Evolutionary conservation across 805 yeast genomes (phyloP).

Genomic region (Blastobotrys muscicola): DNA sequence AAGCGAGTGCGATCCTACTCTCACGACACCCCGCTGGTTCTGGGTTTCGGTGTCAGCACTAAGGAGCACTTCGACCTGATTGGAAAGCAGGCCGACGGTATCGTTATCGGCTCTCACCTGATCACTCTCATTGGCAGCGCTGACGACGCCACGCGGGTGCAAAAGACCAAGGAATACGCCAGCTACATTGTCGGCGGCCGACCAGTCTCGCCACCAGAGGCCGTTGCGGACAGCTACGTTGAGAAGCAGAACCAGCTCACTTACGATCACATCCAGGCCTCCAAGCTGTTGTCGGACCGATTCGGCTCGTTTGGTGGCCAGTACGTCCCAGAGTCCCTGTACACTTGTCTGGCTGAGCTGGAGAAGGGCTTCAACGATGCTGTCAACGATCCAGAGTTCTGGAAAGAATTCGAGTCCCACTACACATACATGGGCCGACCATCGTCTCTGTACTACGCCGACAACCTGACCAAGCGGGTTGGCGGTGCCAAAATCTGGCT

Average conservation of each 20-base stretch:
- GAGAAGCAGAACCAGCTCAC: constrained; percentile 8
- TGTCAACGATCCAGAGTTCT: constrained; percentile 79
- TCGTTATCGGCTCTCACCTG: constrained; percentile 87
- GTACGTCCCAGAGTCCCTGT: constrained; percentile 94
- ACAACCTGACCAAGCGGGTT: constrained; percentile 75
- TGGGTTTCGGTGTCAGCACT: constrained; percentile 94
- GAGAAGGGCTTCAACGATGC: constrained; percentile 85
- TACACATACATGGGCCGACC: constrained; percentile 97
- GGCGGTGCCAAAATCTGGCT: constrained; percentile 98
- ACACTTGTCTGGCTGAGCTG: constrained; percentile 81
- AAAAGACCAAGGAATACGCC: constrained; percentile 57
- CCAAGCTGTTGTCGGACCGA: constrained; percentile 54
- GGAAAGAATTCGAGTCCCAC: constrained; percentile 81
- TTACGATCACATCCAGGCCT: constrained; percentile 7
- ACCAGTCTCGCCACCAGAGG: constrained; percentile 4
- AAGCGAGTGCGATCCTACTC: constrained; percentile 65
- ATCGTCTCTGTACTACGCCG: constrained; percentile 83
- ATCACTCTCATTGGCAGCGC: constrained; percentile 62
- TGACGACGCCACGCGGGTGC: constrained; percentile 41
- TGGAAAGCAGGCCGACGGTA: constrained; percentile 83
- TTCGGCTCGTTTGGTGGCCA: constrained; percentile 98
- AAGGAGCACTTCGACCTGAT: constrained; percentile 81
- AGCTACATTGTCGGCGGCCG: constrained; percentile 55
- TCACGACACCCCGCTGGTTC: constrained; percentile 76
- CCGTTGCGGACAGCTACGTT: constrained; percentile 17